Evolutionary conservation across 805 yeast genomes (phyloP).

Genomic region (Candida sanyiensis): DNA sequence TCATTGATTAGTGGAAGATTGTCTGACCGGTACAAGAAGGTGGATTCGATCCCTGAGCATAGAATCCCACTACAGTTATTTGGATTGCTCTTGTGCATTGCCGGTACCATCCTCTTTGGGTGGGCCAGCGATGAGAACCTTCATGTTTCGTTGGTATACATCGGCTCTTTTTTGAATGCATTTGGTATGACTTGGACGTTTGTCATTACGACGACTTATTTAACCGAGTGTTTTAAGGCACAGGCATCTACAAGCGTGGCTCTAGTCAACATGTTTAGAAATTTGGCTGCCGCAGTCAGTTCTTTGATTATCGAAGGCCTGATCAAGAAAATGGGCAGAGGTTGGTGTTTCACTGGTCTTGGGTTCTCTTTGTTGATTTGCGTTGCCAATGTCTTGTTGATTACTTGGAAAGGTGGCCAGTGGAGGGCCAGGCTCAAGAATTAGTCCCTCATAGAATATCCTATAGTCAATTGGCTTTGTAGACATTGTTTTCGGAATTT

Average conservation of each 20-base stretch:
- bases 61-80: constrained; percentile 39
- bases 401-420: constrained; percentile 6
- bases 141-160: constrained; percentile 35
- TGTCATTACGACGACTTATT: constrained; percentile 46
- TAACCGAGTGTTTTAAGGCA: constrained; percentile 43
- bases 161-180: constrained; percentile 41
- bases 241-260: constrained; percentile 52
- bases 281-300: constrained; percentile 48
- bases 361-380: constrained; percentile 20
- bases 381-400: constrained; percentile 4
- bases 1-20: constrained; percentile 44
- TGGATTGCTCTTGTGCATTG: constrained; percentile 38
- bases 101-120: constrained; percentile 46
- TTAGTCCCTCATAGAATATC: not conserved
- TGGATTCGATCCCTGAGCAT: constrained; percentile 40
- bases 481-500: no score
- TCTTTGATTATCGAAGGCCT: constrained; percentile 38
- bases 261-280: constrained; percentile 46
- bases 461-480: not conserved
- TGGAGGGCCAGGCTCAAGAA: constrained; percentile 7
- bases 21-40: constrained; percentile 35
- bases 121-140: constrained; percentile 41
- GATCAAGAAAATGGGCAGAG: constrained; percentile 36
- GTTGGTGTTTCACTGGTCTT: constrained; percentile 53
- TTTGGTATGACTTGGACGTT: constrained; percentile 54